Base-by-base conservation (phyloP, 352 stramenopile genomes). In the Globisporangium parvum region DNA sequence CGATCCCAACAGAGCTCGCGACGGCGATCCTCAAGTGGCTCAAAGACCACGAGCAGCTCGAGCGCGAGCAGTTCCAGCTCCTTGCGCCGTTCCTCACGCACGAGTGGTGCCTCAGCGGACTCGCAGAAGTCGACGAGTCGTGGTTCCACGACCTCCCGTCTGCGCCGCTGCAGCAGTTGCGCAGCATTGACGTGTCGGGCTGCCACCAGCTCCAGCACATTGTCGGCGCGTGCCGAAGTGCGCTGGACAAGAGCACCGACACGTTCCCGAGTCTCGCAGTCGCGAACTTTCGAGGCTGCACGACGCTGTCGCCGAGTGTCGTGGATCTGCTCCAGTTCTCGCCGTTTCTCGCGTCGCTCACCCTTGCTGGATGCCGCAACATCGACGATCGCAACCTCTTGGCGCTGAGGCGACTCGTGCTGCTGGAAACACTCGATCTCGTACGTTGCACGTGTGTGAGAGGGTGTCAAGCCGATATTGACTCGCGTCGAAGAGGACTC, bases 81-180 rank as follows among this genome's bases (percentile, higher is more conserved):
- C 58, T 93, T 6, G 60, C 60, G 3, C 75, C 71, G n/a, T 77
- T 71, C 44, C 60, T 91, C 15, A 55, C 74, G 33, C 64, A 86
- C 24, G 71, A 87, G 45, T 93, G 82, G 82, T 60, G 77, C 42
- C 59, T 91, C 28, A 53, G 56, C 12, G 62, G 69, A n/a, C 65
- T 71, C 39, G 23, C 71, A 12, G 67, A 90, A 10, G 67, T 91
- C 0, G 57, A 83, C 15, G 73, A 80, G 46, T 69, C 75, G 49
- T 93, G 82, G 82, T 91, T 93, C 37, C 66, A 87, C 47, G 66
- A 67, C 9, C 59, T 89, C 6, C 65, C 74, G 2, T 53, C 62
- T 8, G 60, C 55, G 17, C 71, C 70, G 5, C 45, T 84, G 21
- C 67, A 77, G 49, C 70, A 84, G 17, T 51, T 93, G 21, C 73